phyloP scores from a whole-genome alignment of 768 basidiomycete species.

The Termitomyces sp. region DNA sequence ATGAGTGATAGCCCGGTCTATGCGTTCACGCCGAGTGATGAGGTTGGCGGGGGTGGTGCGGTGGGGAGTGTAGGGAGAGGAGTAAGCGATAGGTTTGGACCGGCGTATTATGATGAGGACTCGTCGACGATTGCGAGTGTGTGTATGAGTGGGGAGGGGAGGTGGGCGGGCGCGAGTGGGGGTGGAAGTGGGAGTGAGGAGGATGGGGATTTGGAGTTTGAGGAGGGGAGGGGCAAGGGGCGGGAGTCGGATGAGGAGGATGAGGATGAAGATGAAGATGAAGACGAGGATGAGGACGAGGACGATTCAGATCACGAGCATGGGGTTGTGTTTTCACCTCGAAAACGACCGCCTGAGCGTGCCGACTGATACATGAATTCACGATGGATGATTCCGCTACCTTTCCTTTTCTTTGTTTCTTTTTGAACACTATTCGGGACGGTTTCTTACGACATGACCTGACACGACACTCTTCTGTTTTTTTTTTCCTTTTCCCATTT shows the following conservation, averaged over 20 bases:
- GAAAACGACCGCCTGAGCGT: slow-evolving; percentile 14
- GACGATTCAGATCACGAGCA: slow-evolving; percentile 20
- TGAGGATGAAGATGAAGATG: slow-evolving; percentile 29
- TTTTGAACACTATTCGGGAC: neutral
- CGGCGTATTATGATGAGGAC: slow-evolving; percentile 41
- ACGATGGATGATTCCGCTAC: neutral
- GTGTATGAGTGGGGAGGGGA: neutral
- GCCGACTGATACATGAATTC: neutral
- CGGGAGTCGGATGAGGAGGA: slow-evolving; percentile 10
- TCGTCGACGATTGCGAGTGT: slow-evolving; percentile 53
- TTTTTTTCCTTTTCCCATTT: neutral
- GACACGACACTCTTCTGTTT: too few species aligned
- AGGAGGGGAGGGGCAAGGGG: slow-evolving; percentile 17
- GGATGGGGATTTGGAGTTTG: slow-evolving; percentile 24
- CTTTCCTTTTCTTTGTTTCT: neutral
- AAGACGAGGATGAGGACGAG: slow-evolving; percentile 7
- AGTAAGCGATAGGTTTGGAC: slow-evolving; percentile 17
- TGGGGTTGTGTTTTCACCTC: slow-evolving; percentile 30
- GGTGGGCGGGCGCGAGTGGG: neutral
- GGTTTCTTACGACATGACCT: neutral
- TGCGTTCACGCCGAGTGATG: neutral
- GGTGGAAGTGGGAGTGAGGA: slow-evolving; percentile 6
- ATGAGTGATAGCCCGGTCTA: neutral
- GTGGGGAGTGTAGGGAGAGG: neutral
- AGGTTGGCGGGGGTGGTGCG: neutral